Conservation (phyloP, 2,329 filamentous ascomycete genomes). For the Cladosporium oxysporum region DNA sequence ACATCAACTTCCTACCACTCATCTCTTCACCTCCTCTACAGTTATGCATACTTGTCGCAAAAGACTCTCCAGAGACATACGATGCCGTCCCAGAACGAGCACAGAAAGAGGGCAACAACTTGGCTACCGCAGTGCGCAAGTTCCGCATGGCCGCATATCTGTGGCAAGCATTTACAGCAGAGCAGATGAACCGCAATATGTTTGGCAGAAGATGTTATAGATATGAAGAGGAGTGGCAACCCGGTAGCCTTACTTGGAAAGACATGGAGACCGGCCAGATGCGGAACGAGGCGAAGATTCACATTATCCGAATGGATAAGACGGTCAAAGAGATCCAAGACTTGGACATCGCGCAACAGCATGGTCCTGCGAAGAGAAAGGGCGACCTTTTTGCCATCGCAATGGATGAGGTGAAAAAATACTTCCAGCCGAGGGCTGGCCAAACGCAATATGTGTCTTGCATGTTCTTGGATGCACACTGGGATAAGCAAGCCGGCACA, state of each 20-base stretch:
- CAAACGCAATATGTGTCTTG: constrained; percentile 89
- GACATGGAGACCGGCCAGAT: constrained; percentile 72
- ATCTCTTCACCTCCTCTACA: constrained; percentile 80
- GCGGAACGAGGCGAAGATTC: constrained; percentile 88
- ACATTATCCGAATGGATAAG: constrained; percentile 79
- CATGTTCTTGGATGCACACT: constrained; percentile 83
- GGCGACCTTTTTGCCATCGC: constrained; percentile 77
- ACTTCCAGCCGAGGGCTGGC: constrained; percentile 73
- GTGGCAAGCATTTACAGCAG: constrained; percentile 95
- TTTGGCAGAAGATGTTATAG: constrained; percentile 84
- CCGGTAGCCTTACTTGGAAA: constrained; percentile 73
- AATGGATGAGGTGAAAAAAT: constrained; percentile 71
- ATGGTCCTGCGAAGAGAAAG: constrained; percentile 66
- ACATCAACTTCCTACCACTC: constrained; percentile 82
- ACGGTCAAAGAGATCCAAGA: constrained; percentile 82
- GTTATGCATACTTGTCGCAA: constrained; percentile 81
- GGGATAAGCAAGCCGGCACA: constrained; percentile 71
- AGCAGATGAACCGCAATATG: constrained; percentile 91
- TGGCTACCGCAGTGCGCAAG: constrained; percentile 81
- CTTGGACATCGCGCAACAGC: constrained; percentile 76
- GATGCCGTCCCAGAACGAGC: constrained; percentile 76
- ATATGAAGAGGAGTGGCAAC: constrained; percentile 93
- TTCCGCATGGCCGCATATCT: constrained; percentile 94
- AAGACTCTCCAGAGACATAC: constrained; percentile 83
- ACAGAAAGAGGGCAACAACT: constrained; percentile 76